Evolutionary conservation across 352 stramenopile species (phyloP).

Genomic region (Phytophthora litchii): DNA sequence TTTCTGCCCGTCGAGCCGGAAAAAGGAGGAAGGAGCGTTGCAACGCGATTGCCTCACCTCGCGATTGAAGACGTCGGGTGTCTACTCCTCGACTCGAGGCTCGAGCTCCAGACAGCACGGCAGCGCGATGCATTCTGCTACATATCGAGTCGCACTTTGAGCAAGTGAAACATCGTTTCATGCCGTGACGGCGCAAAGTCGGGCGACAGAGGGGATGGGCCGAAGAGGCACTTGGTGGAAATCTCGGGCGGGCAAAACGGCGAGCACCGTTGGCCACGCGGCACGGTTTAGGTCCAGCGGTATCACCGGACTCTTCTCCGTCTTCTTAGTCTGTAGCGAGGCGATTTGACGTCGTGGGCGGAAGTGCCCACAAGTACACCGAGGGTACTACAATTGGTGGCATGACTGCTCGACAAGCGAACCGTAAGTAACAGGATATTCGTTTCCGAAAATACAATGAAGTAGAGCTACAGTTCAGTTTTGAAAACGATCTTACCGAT

Average conservation of each 20-base stretch:
- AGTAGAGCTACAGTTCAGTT: not conserved
- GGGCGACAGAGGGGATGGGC: slow-evolving; percentile 23
- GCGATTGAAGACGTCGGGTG: slow-evolving; percentile 11
- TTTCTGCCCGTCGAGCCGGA: slow-evolving; percentile 19
- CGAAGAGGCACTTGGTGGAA: slow-evolving; percentile 22
- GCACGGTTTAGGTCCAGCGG: slow-evolving; percentile 19
- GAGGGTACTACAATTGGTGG: not conserved
- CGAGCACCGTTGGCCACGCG: slow-evolving; percentile 12
- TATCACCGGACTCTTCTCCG: slow-evolving; percentile 25
- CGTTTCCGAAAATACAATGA: not conserved
- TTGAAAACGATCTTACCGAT: not conserved
- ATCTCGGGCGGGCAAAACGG: slow-evolving; percentile 17
- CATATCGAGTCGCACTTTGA: slow-evolving; percentile 4
- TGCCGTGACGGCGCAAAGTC: slow-evolving; percentile 6
- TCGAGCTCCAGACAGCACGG: not conserved
- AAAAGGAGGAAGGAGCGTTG: slow-evolving; percentile 4
- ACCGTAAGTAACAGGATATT: slow-evolving; percentile 16
- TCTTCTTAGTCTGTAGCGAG: slow-evolving; percentile 31
- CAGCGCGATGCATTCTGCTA: no score
- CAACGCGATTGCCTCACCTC: slow-evolving; percentile 5
- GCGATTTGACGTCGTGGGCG: slow-evolving; percentile 13
- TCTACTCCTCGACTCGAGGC: not conserved
- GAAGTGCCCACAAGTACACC: slow-evolving; percentile 17
- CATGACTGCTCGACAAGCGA: slow-evolving; percentile 6
- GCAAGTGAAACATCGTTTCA: slow-evolving; percentile 26